Percentiles rank a stretch among this genome's conserved stretches.
phyloP scores from a whole-genome alignment of 1,139 yeast species.

The Ashbya aceris region DNA sequence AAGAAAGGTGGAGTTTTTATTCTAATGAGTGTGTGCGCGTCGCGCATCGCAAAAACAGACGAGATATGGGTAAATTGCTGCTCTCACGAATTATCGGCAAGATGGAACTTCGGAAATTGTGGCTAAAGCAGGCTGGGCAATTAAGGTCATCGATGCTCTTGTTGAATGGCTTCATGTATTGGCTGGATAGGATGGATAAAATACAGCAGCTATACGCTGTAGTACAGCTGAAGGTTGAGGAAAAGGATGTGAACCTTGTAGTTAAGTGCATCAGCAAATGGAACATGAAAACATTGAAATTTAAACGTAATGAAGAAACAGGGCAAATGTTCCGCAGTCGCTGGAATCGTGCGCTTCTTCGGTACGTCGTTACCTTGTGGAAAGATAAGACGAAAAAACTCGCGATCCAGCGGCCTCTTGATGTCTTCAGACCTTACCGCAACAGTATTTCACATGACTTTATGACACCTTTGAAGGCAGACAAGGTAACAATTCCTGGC shows the following conservation, averaged over 20 bases:
- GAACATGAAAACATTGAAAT: constrained; percentile 28
- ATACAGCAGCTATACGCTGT: constrained; percentile 15
- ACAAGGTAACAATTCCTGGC: constrained; percentile 27
- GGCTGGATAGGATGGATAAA: constrained; percentile 10
- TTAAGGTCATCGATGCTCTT: constrained; percentile 15
- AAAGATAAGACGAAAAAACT: constrained; percentile 16
- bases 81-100: neutral
- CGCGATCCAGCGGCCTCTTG: constrained; percentile 4
- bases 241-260: constrained; percentile 16
- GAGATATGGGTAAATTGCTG: neutral
- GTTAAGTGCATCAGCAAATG: constrained; percentile 25
- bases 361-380: constrained; percentile 32
- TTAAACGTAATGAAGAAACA: constrained; percentile 28
- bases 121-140: constrained; percentile 17
- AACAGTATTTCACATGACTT: constrained; percentile 12
- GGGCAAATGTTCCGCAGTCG: constrained; percentile 27
- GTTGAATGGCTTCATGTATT: constrained; percentile 10
- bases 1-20: constrained; percentile 8
- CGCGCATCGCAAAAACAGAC: constrained; percentile 4
- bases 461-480: constrained; percentile 15
- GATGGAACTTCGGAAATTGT: constrained; percentile 4
- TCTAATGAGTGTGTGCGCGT: constrained; percentile 8
- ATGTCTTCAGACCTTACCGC: constrained; percentile 3
- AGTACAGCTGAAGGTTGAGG: constrained; percentile 12
- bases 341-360: constrained; percentile 32